These are phyloP conservation scores for Arthrobotrys pseudoclavata DNA, from an alignment of 2,329 filamentous ascomycete genomes.

Conservation along the genomic window DNA sequence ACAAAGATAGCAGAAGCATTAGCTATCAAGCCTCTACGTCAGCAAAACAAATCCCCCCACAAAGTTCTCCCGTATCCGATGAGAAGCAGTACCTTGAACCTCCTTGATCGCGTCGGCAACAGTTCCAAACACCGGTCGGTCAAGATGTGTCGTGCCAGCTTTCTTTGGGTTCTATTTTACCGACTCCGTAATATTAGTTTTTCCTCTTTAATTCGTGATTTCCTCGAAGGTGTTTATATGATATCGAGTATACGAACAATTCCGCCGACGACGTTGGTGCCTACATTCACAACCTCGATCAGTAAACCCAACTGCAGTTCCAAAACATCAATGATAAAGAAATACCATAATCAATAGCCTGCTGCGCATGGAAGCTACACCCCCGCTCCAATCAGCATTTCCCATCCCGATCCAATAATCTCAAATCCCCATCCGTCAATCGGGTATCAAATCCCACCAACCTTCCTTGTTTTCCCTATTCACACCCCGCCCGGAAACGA, in stretches of 20 bases:
- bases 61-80: not conserved
- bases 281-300: slow-evolving; percentile 68
- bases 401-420: not conserved
- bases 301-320: slow-evolving; percentile 63
- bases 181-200: slow-evolving; percentile 2
- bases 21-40: slow-evolving; percentile 73
- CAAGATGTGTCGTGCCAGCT: slow-evolving; percentile 89
- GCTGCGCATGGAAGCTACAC: slow-evolving; percentile 91
- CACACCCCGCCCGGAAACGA: slow-evolving; percentile 1
- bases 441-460: slow-evolving; percentile 23
- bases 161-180: slow-evolving; percentile 87
- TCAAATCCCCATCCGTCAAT: slow-evolving; percentile 25
- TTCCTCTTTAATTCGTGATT: not conserved
- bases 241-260: slow-evolving; percentile 68
- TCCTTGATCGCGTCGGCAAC: slow-evolving; percentile 90
- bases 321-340: slow-evolving; percentile 59
- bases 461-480: slow-evolving; percentile 60
- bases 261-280: slow-evolving; percentile 96
- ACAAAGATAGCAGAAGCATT: slow-evolving; percentile 96
- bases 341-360: slow-evolving; percentile 97
- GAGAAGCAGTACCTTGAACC: slow-evolving; percentile 67
- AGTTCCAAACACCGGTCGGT: slow-evolving; percentile 90
- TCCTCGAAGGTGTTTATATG: not conserved
- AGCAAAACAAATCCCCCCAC: slow-evolving; percentile 20
- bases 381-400: slow-evolving; percentile 40